Evolutionary conservation across 768 basidiomycete genomes (phyloP), one percentile per base, ranked within the genome.

Genomic region (Pulveroboletus sp.): DNA sequence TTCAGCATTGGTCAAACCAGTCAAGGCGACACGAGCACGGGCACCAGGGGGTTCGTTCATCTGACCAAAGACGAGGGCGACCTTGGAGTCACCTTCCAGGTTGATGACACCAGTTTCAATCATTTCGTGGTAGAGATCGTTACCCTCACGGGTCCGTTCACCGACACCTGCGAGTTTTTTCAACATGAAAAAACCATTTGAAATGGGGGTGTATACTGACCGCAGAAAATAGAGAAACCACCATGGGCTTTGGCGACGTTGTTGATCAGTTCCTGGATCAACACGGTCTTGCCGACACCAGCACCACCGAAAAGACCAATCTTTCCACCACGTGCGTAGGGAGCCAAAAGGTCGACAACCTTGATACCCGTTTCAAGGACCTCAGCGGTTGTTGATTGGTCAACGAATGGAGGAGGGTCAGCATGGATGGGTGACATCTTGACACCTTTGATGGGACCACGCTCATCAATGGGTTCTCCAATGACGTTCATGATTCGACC

Each of bases 41-140:
- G 96, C 96, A 83, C 96, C 96, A 63, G 96, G 96, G 70, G 96
- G 96, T 80, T 99, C 96, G 78, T 99, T 99, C 96, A 99, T 99
- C 77, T 99, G 96, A 80, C 96, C 96, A 79, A 99, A 99, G 62
- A 99, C 96, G 57, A 99, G 85, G 65, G 96, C 95, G 74, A 97
- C 96, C 83, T 99, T 99, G 71, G 96, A 99, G 74, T 98, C 94
- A 73, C 95, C 96, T 69, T 97, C 83, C 68, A 98, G 85, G 76
- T 98, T 95, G 82, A 99, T 99, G 82, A 99, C 96, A 85, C 96
- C 96, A 50, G 96, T 99, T 73, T 99, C 95, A 75, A 97, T 97
- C 96, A 99, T 96, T 77, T 95, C 93, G 71, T 96, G 93, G 75
- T 95, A 94, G 60, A 94, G 75, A 77, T 93, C 96, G 79, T 99